phyloP scores from a whole-genome alignment of 352 stramenopile species.

The Globisporangium solare region DNA sequence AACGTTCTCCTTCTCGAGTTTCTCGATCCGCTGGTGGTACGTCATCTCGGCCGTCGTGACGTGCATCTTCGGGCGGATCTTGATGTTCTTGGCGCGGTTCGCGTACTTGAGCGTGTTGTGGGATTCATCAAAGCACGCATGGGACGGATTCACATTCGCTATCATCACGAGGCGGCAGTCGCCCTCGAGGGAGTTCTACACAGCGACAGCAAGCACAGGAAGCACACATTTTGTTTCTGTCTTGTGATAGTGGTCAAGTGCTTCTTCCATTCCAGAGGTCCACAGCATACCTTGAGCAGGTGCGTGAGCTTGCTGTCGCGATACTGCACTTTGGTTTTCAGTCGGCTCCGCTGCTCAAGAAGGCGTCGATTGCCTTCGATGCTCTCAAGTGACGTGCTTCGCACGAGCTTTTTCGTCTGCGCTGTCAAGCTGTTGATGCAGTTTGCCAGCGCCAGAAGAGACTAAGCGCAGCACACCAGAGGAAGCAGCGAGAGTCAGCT shows the following conservation, averaged over 20 bases:
- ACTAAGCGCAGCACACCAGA: constrained; percentile 20
- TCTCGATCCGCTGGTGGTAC: constrained; percentile 51
- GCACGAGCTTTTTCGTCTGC: constrained; percentile 23
- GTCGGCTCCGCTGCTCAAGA: constrained; percentile 21
- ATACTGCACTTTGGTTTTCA: constrained; percentile 63
- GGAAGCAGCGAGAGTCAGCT: background rate
- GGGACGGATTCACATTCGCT: constrained; percentile 77
- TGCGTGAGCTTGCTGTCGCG: constrained; percentile 86
- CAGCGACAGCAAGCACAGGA: background rate
- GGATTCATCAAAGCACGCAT: constrained; percentile 82
- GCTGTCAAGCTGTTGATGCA: constrained; percentile 86
- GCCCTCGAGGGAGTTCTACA: constrained; percentile 77
- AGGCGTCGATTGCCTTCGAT: constrained; percentile 16
- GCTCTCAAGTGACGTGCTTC: constrained; percentile 31
- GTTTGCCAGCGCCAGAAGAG: constrained; percentile 78
- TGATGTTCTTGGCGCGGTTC: constrained; percentile 89
- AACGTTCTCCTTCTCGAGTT: constrained; percentile 50
- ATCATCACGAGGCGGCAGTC: constrained; percentile 91
- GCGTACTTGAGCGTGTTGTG: constrained; percentile 90
- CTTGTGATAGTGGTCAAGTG: too few relatives aligned
- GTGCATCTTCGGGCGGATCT: constrained; percentile 81
- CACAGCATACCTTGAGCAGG: constrained; percentile 58
- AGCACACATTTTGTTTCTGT: too few relatives aligned
- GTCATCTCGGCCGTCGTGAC: constrained; percentile 75
- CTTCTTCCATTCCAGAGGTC: too few relatives aligned